Conservation (phyloP, 169 alveolate species). For the Fabrea salina region DNA sequence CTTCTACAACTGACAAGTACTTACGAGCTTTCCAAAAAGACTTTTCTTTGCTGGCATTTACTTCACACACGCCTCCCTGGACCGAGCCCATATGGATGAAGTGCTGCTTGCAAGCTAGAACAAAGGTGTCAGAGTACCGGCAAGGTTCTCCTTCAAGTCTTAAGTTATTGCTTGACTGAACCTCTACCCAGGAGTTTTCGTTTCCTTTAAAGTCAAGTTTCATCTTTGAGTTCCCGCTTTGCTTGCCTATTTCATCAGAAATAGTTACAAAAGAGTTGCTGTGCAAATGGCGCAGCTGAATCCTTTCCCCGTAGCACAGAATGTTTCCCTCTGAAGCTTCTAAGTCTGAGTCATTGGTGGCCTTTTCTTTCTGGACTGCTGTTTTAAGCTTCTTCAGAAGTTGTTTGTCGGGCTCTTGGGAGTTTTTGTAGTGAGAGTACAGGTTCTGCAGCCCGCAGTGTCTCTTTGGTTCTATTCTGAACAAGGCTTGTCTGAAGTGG, state of each 20-base stretch:
- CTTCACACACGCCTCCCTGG: neutral
- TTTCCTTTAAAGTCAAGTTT: neutral
- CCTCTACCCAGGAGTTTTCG: constrained; percentile 17
- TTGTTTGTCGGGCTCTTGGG: neutral
- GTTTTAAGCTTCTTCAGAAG: neutral
- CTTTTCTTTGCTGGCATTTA: constrained; percentile 17
- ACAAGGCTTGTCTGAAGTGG: constrained; percentile 12
- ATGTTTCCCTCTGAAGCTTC: neutral
- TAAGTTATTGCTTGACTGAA: constrained; percentile 12
- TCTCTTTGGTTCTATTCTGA: constrained; percentile 8
- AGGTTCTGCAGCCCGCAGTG: constrained; percentile 3
- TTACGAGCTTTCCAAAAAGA: constrained; percentile 16
- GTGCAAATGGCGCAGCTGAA: constrained; percentile 23
- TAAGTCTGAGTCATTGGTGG: constrained; percentile 18
- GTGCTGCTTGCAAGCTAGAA: neutral
- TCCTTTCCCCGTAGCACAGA: constrained; percentile 28
- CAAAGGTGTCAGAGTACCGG: neutral
- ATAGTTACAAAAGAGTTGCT: constrained; percentile 26
- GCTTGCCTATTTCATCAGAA: constrained; percentile 13
- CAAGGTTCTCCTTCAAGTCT: constrained; percentile 33
- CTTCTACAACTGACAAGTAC: neutral
- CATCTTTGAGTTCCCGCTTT: constrained; percentile 9
- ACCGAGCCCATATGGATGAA: constrained; percentile 23
- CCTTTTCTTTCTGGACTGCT: constrained; percentile 1
- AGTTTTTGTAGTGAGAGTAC: neutral